Evolutionary conservation across 2,329 filamentous ascomycete species (phyloP).

Genomic region (Leptographium radiaticola): DNA sequence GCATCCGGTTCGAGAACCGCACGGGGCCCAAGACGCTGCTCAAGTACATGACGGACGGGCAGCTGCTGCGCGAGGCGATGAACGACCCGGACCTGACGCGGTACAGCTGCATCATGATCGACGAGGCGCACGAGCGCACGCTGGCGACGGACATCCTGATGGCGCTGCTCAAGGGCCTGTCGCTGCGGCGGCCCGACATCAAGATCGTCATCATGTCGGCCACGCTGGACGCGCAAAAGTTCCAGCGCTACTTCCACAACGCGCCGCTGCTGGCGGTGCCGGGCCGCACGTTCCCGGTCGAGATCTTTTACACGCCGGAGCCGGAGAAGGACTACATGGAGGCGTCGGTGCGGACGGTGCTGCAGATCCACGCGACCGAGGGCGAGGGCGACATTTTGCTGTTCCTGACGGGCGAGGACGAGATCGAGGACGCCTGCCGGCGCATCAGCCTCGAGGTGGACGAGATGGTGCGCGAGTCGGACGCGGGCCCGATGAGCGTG

Average conservation of each 20-base stretch:
- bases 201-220: slow-evolving; percentile 99
- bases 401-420: slow-evolving; percentile 94
- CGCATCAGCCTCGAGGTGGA: slow-evolving; percentile 87
- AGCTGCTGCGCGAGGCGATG: slow-evolving; percentile 93
- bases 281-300: slow-evolving; percentile 88
- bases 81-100: slow-evolving; percentile 83
- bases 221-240: slow-evolving; percentile 93
- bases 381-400: slow-evolving; percentile 84
- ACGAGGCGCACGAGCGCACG: slow-evolving; percentile 96
- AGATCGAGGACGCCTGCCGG: slow-evolving; percentile 91
- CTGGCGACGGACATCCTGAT: slow-evolving; percentile 95
- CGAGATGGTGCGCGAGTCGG: slow-evolving; percentile 81
- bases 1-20: slow-evolving; percentile 95
- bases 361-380: slow-evolving; percentile 93
- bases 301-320: slow-evolving; percentile 97
- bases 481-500: slow-evolving; percentile 76
- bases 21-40: slow-evolving; percentile 79
- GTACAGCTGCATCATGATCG: slow-evolving; percentile 96
- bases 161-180: slow-evolving; percentile 87
- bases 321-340: slow-evolving; percentile 95
- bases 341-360: slow-evolving; percentile 81
- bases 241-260: slow-evolving; percentile 92
- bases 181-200: slow-evolving; percentile 68
- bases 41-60: slow-evolving; percentile 99
- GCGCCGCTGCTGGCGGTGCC: slow-evolving; percentile 89